Evolutionary conservation across 352 stramenopile genomes (phyloP).

Genomic region (Pythium volutum): DNA sequence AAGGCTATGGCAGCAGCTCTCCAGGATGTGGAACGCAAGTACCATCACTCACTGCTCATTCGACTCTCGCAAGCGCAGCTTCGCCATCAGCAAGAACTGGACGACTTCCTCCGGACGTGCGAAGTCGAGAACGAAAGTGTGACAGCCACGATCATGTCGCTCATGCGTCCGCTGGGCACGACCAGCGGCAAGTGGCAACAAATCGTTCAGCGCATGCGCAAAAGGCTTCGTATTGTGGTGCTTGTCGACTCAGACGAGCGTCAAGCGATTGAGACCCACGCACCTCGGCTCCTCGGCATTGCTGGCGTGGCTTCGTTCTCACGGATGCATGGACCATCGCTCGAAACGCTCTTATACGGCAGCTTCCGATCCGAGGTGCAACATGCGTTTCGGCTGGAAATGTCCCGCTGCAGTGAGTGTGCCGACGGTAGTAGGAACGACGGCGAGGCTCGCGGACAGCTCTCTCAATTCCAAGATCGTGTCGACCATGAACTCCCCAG

Average conservation of each 20-base stretch:
- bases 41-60: constrained; percentile 27
- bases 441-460: constrained; percentile 9
- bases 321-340: constrained; percentile 21
- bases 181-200: constrained; percentile 71
- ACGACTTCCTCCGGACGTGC: constrained; percentile 49
- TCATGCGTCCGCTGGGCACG: constrained; percentile 64
- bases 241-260: constrained; percentile 33
- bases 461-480: constrained; percentile 23
- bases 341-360: constrained; percentile 39
- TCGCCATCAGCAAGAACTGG: constrained; percentile 55
- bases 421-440: background rate
- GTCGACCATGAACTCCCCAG: constrained; percentile 26
- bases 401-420: background rate
- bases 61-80: constrained; percentile 40
- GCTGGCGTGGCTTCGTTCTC: constrained; percentile 35
- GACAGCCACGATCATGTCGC: constrained; percentile 68
- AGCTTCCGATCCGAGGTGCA: constrained; percentile 47
- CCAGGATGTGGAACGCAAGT: constrained; percentile 37
- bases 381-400: constrained; percentile 11
- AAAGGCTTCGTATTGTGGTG: constrained; percentile 46
- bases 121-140: constrained; percentile 75
- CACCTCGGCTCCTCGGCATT: constrained; percentile 32
- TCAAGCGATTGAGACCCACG: background rate
- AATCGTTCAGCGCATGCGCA: constrained; percentile 51
- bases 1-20: constrained; percentile 30